phyloP scores from a whole-genome alignment of 768 basidiomycete genomes.

The Lactarius hengduanensis region DNA sequence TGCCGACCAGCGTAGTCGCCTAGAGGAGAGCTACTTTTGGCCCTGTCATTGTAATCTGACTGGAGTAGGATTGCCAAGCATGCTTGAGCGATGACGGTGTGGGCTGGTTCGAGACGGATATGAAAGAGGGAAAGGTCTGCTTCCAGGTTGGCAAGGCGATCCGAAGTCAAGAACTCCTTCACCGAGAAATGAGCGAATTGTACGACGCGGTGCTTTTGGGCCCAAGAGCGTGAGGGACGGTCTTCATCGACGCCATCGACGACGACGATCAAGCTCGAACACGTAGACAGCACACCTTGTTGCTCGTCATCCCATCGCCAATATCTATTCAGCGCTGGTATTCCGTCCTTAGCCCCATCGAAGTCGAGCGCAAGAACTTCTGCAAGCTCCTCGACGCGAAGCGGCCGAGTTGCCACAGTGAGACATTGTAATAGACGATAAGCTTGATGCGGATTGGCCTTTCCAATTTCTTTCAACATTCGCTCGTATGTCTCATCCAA shows the following conservation, averaged over 20 bases:
- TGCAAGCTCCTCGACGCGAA: neutral
- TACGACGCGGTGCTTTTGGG: neutral
- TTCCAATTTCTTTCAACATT: neutral
- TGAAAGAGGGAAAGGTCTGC: neutral
- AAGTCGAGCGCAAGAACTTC: neutral
- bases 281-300: constrained; percentile 2
- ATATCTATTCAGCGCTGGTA: neutral
- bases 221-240: too few species aligned
- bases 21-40: neutral
- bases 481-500: neutral
- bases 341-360: neutral
- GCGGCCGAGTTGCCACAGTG: neutral
- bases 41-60: too few species aligned
- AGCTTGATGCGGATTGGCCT: neutral
- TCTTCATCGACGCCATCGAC: neutral
- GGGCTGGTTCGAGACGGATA: neutral
- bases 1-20: neutral
- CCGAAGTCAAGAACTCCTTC: constrained; percentile 9
- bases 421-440: neutral
- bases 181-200: constrained; percentile 4
- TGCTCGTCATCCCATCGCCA: neutral
- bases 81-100: neutral
- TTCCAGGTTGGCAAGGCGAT: neutral
- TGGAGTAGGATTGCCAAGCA: neutral
- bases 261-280: neutral